Percentiles rank a stretch among this genome's conserved stretches.
Evolutionary conservation across 495 filamentous ascomycete genomes (phyloP).

Genomic region (Parachaetomium inaequale): DNA sequence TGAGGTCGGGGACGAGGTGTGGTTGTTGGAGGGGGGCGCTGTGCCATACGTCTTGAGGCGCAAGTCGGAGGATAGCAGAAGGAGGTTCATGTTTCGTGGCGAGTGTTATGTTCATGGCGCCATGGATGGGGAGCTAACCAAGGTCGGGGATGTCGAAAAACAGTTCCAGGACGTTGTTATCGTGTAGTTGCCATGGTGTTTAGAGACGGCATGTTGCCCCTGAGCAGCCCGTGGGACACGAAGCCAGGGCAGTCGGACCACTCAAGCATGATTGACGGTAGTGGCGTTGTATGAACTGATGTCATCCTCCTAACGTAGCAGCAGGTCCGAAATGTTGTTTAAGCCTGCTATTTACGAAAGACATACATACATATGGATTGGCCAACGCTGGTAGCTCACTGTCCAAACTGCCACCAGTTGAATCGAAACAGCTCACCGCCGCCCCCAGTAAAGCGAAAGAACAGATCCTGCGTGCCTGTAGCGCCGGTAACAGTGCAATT

Average conservation of each 20-base stretch:
- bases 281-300: no score
- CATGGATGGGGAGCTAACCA: slow-evolving; percentile 4
- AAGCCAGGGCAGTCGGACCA: no score
- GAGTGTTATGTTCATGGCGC: slow-evolving; percentile 16
- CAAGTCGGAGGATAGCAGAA: not conserved
- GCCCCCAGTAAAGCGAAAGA: not conserved
- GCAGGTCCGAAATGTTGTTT: no score
- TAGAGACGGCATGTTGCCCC: no score
- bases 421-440: not conserved
- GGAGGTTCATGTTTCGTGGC: slow-evolving; percentile 2
- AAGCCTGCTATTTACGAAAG: no score
- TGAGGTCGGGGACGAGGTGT: slow-evolving; percentile 14
- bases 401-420: not conserved
- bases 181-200: not conserved
- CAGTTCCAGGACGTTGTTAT: not conserved
- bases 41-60: slow-evolving; percentile 15
- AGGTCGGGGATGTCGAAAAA: not conserved
- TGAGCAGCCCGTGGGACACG: no score
- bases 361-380: no score
- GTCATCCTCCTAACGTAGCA: no score
- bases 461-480: not conserved
- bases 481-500: not conserved
- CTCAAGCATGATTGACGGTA: no score
- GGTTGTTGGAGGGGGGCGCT: slow-evolving; percentile 14
- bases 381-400: no score